Percentiles rank a stretch among this genome's conserved stretches.
phyloP scores from a whole-genome alignment of 352 stramenopile species.

The Globisporangium radiosum region DNA sequence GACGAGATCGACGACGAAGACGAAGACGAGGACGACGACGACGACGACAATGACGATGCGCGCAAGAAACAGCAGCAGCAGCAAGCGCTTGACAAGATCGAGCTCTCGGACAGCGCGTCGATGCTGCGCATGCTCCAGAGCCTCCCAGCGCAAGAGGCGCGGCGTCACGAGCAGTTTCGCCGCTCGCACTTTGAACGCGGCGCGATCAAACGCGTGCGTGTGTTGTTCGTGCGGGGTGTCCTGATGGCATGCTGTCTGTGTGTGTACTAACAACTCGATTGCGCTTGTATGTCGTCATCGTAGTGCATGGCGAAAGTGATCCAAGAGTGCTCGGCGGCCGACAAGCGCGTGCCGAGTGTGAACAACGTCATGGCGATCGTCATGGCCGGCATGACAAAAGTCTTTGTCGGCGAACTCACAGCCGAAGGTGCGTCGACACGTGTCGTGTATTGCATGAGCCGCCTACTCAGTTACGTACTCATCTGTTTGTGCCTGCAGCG shows the following conservation, averaged over 20 bases:
- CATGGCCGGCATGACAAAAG: constrained; percentile 85
- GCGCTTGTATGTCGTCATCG: background rate
- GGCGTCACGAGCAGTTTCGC: constrained; percentile 76
- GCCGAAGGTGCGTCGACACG: constrained; percentile 43
- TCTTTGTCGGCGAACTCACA: constrained; percentile 75
- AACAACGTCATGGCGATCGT: constrained; percentile 86
- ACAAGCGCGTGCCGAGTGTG: constrained; percentile 50
- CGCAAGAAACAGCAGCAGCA: constrained; percentile 46
- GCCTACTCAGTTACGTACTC: too few species aligned
- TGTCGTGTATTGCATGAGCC: background rate
- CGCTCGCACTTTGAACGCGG: constrained; percentile 79
- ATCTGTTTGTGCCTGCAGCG: constrained; percentile 20
- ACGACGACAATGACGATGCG: constrained; percentile 19
- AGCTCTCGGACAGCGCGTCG: constrained; percentile 47
- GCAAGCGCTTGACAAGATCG: constrained; percentile 27
- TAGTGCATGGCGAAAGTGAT: constrained; percentile 78
- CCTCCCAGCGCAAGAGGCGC: constrained; percentile 54
- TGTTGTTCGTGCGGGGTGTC: background rate
- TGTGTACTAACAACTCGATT: background rate
- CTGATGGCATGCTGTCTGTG: background rate
- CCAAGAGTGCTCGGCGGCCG: constrained; percentile 45
- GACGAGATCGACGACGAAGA: constrained; percentile 33
- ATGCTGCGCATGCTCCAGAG: constrained; percentile 75
- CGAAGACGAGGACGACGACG: constrained; percentile 40
- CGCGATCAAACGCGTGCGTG: constrained; percentile 65